Percentiles rank a stretch among this genome's conserved stretches.
phyloP scores from a whole-genome alignment of 2,329 filamentous ascomycete genomes.

The Fusarium lateritium region DNA sequence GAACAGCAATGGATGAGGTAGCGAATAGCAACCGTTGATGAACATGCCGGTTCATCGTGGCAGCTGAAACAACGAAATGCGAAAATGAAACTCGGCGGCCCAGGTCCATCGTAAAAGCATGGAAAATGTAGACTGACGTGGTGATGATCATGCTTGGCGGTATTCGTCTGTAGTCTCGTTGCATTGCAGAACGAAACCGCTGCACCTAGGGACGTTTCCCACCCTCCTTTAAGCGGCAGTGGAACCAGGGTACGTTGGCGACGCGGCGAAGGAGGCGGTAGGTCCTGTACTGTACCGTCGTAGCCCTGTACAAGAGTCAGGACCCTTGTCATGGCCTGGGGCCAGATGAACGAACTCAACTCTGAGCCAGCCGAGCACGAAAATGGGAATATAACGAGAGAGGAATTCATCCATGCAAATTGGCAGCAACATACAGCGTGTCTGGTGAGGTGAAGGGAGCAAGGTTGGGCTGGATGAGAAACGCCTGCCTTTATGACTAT shows the following conservation, averaged over 20 bases:
- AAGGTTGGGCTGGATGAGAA: background rate
- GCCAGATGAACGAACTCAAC: conserved; percentile 41
- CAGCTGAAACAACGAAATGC: conserved; percentile 14
- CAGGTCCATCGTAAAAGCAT: conserved; percentile 2
- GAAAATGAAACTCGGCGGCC: conserved; percentile 2
- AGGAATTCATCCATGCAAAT: conserved; percentile 15
- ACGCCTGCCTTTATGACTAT: background rate
- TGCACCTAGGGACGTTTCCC: conserved; percentile 31
- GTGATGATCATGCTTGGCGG: conserved; percentile 23
- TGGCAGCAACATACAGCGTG: conserved; percentile 3
- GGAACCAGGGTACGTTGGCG: conserved; percentile 27
- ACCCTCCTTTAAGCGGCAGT: conserved; percentile 35
- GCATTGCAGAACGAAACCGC: conserved; percentile 15
- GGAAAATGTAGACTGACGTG: conserved; percentile 6
- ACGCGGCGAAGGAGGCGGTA: too few relatives aligned
- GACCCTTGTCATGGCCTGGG: conserved; percentile 42
- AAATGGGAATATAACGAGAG: conserved; percentile 25
- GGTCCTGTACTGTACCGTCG: background rate
- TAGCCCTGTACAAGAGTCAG: conserved; percentile 36
- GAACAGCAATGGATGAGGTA: conserved; percentile 14
- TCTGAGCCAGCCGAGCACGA: conserved; percentile 39
- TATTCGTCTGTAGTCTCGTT: conserved; percentile 10
- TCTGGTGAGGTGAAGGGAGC: background rate
- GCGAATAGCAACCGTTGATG: conserved; percentile 10
- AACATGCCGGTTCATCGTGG: conserved; percentile 14